Percentiles rank a stretch among this genome's conserved stretches.
Conservation (phyloP, 2,329 filamentous ascomycete genomes). For the Fusarium anthophilum region DNA sequence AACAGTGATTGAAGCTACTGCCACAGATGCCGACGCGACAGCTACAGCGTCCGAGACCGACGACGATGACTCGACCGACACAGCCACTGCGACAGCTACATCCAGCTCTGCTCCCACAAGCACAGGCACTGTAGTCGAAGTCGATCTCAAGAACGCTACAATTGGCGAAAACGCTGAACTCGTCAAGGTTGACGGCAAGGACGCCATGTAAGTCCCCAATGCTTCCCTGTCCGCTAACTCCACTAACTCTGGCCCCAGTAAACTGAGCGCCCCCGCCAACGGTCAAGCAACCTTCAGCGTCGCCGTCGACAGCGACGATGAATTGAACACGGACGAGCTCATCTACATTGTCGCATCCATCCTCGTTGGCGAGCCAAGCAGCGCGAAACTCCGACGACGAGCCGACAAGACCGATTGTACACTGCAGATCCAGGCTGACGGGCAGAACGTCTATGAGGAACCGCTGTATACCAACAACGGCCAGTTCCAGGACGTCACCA, state of each 20-base stretch:
- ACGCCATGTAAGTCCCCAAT: slow-evolving; percentile 13
- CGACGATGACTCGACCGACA: background rate
- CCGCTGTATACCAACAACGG: slow-evolving; percentile 23
- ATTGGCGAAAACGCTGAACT: slow-evolving; percentile 26
- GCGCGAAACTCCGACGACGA: slow-evolving; percentile 22
- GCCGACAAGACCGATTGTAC: slow-evolving; percentile 22
- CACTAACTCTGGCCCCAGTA: background rate
- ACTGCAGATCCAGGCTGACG: slow-evolving; percentile 17
- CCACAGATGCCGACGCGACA: slow-evolving; percentile 8
- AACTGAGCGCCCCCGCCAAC: slow-evolving; percentile 22
- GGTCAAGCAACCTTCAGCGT: slow-evolving; percentile 26
- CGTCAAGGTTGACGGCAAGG: slow-evolving; percentile 21
- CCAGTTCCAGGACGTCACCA: slow-evolving; percentile 24
- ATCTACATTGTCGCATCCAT: slow-evolving; percentile 28
- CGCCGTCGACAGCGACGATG: slow-evolving; percentile 3
- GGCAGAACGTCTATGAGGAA: slow-evolving; percentile 26
- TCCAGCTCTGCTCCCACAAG: slow-evolving; percentile 18
- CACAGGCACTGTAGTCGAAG: slow-evolving; percentile 5
- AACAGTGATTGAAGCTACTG: slow-evolving; percentile 4
- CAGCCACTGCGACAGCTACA: slow-evolving; percentile 5
- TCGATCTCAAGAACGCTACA: slow-evolving; percentile 24
- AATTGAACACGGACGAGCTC: slow-evolving; percentile 12
- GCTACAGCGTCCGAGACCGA: slow-evolving; percentile 2
- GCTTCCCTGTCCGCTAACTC: background rate
- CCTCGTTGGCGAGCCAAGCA: slow-evolving; percentile 21